Conservation (phyloP, 306 rosid genomes). For the Quercus dentata region DNA sequence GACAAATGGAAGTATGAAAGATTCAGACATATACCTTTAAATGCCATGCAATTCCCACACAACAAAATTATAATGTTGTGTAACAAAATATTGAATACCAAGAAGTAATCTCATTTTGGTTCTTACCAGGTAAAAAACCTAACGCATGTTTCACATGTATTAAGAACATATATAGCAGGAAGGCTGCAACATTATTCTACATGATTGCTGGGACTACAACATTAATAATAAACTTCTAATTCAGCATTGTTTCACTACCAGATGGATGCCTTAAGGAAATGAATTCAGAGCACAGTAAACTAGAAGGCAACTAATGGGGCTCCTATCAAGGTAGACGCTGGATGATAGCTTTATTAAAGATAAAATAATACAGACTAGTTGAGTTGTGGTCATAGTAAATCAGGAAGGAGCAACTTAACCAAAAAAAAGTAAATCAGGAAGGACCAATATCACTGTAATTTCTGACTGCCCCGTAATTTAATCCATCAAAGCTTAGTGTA, state of each 20-base stretch:
- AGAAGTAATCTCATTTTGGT: not conserved
- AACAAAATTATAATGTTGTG: not conserved
- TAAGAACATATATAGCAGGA: too few species aligned
- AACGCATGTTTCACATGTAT: not conserved
- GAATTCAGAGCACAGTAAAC: not conserved
- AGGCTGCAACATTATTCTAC: too few species aligned
- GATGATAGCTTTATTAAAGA: not conserved
- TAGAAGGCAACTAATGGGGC: not conserved
- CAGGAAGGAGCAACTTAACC: too few species aligned
- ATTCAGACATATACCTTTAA: not conserved
- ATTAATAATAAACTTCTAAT: too few species aligned
- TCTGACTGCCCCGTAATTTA: too few species aligned
- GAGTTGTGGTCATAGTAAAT: not conserved
- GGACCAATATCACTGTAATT: too few species aligned
- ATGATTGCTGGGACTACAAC: too few species aligned
- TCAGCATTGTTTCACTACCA: not conserved
- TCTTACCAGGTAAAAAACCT: not conserved
- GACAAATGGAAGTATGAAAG: not conserved
- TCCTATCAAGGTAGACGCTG: not conserved
- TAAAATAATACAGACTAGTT: not conserved
- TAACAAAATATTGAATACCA: not conserved
- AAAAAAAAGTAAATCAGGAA: too few species aligned
- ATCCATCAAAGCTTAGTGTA: too few species aligned
- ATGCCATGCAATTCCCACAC: not conserved
- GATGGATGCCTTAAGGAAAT: not conserved